Percentiles rank a stretch among this genome's conserved stretches.
Conservation (phyloP, 208 protist species). For the Vickermania spadyakhi region DNA sequence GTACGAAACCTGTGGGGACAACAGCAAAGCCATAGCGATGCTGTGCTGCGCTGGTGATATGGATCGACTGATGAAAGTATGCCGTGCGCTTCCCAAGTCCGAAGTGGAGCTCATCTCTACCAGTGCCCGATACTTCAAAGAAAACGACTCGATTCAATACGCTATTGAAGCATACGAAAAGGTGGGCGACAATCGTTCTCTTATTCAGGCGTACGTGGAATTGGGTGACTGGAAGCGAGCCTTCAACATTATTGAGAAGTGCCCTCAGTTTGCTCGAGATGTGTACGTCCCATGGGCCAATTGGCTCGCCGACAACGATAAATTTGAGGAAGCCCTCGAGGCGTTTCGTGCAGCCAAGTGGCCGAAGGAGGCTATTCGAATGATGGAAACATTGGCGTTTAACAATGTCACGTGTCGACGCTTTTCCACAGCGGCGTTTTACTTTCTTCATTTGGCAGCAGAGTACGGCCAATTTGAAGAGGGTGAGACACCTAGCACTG, state of each 20-base stretch:
- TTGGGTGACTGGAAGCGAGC: conserved; percentile 85
- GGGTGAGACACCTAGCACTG: conserved; percentile 36
- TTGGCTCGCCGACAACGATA: conserved; percentile 93
- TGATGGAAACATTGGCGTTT: conserved; percentile 89
- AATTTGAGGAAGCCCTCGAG: conserved; percentile 93
- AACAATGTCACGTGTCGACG: conserved; percentile 91
- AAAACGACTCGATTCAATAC: conserved; percentile 60
- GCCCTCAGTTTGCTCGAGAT: conserved; percentile 73
- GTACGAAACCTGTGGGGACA: conserved; percentile 86
- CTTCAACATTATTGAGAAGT: conserved; percentile 76
- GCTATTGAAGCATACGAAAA: conserved; percentile 90
- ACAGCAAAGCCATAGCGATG: conserved; percentile 77
- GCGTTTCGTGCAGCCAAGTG: conserved; percentile 87
- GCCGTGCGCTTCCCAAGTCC: conserved; percentile 68
- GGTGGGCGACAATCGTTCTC: conserved; percentile 73
- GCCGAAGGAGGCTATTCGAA: conserved; percentile 80
- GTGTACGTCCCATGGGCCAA: conserved; percentile 95
- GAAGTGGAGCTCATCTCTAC: conserved; percentile 76
- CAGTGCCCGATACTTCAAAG: conserved; percentile 81
- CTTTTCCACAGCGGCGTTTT: conserved; percentile 88
- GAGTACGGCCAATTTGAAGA: conserved; percentile 76
- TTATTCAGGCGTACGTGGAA: conserved; percentile 89
- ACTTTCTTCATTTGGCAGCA: conserved; percentile 82
- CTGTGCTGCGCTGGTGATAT: conserved; percentile 77
- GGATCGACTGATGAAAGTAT: conserved; percentile 85